Percentiles rank a stretch among this genome's conserved stretches.
Evolutionary conservation across 2,329 filamentous ascomycete genomes (phyloP).

Genomic region (Colletotrichum chrysophilum): DNA sequence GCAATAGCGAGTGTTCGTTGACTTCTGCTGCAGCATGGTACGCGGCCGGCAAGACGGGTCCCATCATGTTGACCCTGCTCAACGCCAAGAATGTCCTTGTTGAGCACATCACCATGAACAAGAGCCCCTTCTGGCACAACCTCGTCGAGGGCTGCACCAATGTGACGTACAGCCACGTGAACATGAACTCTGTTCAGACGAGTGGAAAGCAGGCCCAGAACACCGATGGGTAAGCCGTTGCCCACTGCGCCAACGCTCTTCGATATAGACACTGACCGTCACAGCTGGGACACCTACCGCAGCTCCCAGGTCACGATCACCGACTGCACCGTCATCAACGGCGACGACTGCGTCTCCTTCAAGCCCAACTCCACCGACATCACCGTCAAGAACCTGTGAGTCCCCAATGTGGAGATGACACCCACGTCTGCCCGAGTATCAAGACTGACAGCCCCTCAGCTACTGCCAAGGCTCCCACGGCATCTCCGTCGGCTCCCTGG

Average conservation of each 20-base stretch:
- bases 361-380: conserved; percentile 76
- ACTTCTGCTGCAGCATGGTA: conserved; percentile 50
- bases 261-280: conserved; percentile 53
- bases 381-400: conserved; percentile 66
- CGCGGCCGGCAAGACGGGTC: conserved; percentile 5
- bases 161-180: neutral
- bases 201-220: conserved; percentile 46
- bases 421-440: conserved; percentile 73
- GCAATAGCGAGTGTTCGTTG: conserved; percentile 18
- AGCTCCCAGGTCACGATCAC: conserved; percentile 68
- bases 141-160: neutral
- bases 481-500: conserved; percentile 74
- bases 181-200: conserved; percentile 50
- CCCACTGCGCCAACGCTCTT: accelerated
- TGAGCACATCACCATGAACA: conserved; percentile 61
- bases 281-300: conserved; percentile 70
- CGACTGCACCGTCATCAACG: conserved; percentile 67
- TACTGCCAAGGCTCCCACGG: conserved; percentile 77
- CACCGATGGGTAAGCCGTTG: neutral
- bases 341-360: conserved; percentile 76
- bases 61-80: conserved; percentile 50
- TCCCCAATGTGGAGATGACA: conserved; percentile 48
- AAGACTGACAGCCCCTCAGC: conserved; percentile 55
- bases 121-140: neutral
- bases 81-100: conserved; percentile 73